Base-by-base conservation (phyloP, 371 early-diverging fungal species). In the Mucor indicus region DNA sequence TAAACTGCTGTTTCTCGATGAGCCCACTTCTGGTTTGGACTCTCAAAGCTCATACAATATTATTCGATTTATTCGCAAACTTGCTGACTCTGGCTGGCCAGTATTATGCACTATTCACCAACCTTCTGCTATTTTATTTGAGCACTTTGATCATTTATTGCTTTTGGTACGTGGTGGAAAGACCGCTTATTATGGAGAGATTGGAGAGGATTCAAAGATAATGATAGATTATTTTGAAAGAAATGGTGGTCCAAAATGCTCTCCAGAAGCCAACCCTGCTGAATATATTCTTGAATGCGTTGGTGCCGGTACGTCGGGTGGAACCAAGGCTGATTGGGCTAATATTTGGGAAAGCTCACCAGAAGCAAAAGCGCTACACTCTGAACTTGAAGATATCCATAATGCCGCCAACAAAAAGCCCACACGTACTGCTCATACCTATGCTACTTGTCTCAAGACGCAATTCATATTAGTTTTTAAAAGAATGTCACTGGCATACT, bases 41-140 rank as follows among this genome's bases (percentile, higher is more conserved):
- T 73, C 80, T 10, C 79, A 82, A 57, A 75, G 40, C 17, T 82
- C 90, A 3, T 80, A 82, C 63, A 86, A 87, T 62, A 85, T 92
- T 48, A 68, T 90, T 45, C 71, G 81, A 12, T 75, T 89, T 55
- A 77, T 90, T 48, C 81, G 81, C 55, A 83, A 85, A 38, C 70
- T 91, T 40, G 80, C 87, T 16, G 79, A 75, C 29, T 74, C 77
- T 38, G 85, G 86, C 9, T 80, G 80, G 66, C 79, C 84, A 13
- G 71, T 85, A 27, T 62, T 85, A 20, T 89, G 89, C 71, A 89
- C 93, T 10, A 91, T 92, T 40, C 93, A 93, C 68, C 93, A 91
- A 62, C 93, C 93, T 33, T 85, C 86, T 3, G 80, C 89, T 21
- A 68, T 84, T 41, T 73, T 93, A 30, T 91, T 91, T 62, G 84